These are phyloP conservation scores for Arabis alpina DNA, from an alignment of 345 rosid species.

Conservation along the genomic window DNA sequence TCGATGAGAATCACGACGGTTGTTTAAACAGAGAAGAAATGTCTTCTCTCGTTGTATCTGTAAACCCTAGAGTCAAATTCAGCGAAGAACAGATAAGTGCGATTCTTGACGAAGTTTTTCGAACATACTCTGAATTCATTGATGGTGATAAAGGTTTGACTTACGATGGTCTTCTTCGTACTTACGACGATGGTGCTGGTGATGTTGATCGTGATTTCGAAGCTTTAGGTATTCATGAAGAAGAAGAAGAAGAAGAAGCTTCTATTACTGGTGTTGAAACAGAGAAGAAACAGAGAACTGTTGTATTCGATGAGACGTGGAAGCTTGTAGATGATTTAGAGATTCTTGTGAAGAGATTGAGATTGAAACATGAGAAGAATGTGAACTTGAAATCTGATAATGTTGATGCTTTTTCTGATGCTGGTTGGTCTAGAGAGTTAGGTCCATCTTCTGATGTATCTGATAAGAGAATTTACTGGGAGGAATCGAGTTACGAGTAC, in stretches of 20 bases:
- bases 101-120: conserved; percentile 93
- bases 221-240: conserved; percentile 80
- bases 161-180: conserved; percentile 84
- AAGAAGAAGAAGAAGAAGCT: conserved; percentile 75
- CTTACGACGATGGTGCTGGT: conserved; percentile 98
- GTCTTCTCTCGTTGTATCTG: conserved; percentile 90
- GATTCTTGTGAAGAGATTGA: conserved; percentile 86
- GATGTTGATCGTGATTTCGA: conserved; percentile 99
- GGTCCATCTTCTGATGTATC: conserved; percentile 77
- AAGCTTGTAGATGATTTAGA: conserved; percentile 95
- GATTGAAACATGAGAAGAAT: conserved; percentile 77
- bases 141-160: conserved; percentile 84
- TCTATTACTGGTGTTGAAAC: conserved; percentile 63
- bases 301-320: conserved; percentile 94
- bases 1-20: conserved; percentile 82
- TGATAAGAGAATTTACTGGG: conserved; percentile 83
- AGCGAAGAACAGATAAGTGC: conserved; percentile 97
- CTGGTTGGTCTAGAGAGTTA: conserved; percentile 80
- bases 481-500: conserved; percentile 74
- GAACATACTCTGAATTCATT: conserved; percentile 89
- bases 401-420: conserved; percentile 83
- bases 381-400: conserved; percentile 64
- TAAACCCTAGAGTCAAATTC: conserved; percentile 94
- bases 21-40: conserved; percentile 93
- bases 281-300: conserved; percentile 90